Conservation (phyloP, 2,329 filamentous ascomycete genomes). For the Metarhizium anisopliae region DNA sequence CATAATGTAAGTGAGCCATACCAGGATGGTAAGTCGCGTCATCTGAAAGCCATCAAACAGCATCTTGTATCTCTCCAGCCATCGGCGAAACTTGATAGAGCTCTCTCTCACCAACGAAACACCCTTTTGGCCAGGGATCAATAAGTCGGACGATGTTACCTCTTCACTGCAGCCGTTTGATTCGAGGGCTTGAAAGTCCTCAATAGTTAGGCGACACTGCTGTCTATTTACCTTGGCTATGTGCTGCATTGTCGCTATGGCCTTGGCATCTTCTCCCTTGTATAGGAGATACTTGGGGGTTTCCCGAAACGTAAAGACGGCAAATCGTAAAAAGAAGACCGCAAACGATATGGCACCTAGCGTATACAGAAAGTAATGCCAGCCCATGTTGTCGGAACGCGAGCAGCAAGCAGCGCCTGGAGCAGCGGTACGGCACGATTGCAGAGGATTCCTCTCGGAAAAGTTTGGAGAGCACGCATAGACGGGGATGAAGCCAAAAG, state of each 20-base stretch:
- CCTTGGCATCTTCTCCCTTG: constrained; percentile 28
- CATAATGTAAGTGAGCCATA: constrained; percentile 29
- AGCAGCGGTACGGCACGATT: constrained; percentile 14
- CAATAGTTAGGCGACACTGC: constrained; percentile 24
- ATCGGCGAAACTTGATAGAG: constrained; percentile 4
- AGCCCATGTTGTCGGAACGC: constrained; percentile 30
- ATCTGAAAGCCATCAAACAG: constrained; percentile 23
- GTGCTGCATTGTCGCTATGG: constrained; percentile 31
- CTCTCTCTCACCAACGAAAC: not conserved
- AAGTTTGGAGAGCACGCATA: constrained; percentile 44
- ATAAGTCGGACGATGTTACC: not conserved
- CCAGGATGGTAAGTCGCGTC: constrained; percentile 24
- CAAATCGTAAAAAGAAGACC: constrained; percentile 25
- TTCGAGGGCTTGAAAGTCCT: constrained; percentile 23
- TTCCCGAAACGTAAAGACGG: constrained; percentile 27
- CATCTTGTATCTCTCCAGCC: constrained; percentile 20
- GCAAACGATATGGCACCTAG: constrained; percentile 28
- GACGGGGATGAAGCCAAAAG: constrained; percentile 43
- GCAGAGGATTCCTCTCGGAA: constrained; percentile 21
- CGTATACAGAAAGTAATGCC: constrained; percentile 30
- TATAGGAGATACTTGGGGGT: constrained; percentile 31
- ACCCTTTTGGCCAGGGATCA: too few species aligned
- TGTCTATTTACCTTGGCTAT: constrained; percentile 22
- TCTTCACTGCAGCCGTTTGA: constrained; percentile 6
- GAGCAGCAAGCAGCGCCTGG: constrained; percentile 14